phyloP scores from a whole-genome alignment of 1,139 yeast genomes.

The Blastobotrys serpentis region DNA sequence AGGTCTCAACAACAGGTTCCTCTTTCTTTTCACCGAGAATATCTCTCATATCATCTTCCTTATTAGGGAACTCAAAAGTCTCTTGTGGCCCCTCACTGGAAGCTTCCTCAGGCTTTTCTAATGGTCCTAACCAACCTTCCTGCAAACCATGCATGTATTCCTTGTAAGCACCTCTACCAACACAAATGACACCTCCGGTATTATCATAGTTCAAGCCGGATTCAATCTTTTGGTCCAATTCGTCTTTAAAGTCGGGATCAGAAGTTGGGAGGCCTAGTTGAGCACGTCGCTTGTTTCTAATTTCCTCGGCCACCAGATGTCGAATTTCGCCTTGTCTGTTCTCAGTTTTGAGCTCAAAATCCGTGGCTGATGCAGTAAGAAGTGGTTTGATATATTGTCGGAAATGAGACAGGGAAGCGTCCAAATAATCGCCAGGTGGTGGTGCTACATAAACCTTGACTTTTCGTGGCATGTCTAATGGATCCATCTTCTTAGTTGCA shows the following conservation, averaged over 20 bases:
- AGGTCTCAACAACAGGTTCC: constrained; percentile 12
- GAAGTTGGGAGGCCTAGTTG: constrained; percentile 29
- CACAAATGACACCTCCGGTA: constrained; percentile 83
- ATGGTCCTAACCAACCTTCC: constrained; percentile 92
- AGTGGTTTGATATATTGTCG: constrained; percentile 84
- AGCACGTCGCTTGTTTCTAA: constrained; percentile 64
- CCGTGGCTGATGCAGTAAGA: constrained; percentile 81
- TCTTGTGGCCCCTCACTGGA: constrained; percentile 12
- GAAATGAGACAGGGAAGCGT: constrained; percentile 70
- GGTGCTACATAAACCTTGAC: constrained; percentile 87
- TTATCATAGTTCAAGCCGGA: constrained; percentile 32
- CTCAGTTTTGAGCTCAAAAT: constrained; percentile 71
- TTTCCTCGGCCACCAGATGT: constrained; percentile 73
- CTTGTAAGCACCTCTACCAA: constrained; percentile 95
- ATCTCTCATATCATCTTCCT: constrained; percentile 26
- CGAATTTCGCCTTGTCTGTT: constrained; percentile 87
- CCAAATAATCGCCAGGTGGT: constrained; percentile 91
- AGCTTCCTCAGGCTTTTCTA: constrained; percentile 43
- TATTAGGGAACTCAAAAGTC: constrained; percentile 24
- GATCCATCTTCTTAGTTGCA: constrained; percentile 47
- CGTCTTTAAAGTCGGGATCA: constrained; percentile 28
- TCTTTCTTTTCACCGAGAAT: constrained; percentile 24
- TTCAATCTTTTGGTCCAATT: constrained; percentile 32
- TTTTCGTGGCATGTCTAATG: constrained; percentile 65
- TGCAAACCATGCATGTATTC: constrained; percentile 89